Base-by-base conservation (phyloP, 768 basidiomycete genomes). In the Paxillus rubicundulus region DNA sequence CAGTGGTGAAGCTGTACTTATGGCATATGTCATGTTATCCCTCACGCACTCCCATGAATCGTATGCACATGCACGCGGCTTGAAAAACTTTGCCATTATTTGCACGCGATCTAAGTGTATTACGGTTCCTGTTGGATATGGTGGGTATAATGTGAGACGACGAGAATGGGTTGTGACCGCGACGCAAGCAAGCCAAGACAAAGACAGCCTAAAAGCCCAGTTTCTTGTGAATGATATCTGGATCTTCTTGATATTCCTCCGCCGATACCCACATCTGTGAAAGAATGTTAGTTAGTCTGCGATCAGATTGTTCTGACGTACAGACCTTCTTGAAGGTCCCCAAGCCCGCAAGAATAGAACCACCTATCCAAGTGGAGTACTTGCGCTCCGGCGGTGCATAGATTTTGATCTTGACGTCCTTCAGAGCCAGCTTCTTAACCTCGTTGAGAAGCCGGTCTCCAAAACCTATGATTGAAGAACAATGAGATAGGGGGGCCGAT, bases 381-480 rank as follows among this genome's bases (percentile, higher is more conserved):
- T 98, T 99, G 60, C 97, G 86, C 72, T 99, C 97, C n/a, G 97
- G 97, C 17, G 97, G 97, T 24, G 97, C 97, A 61, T 92, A 96
- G 62, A 99, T 99, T 77, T 96, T 97, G 72, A 99, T 93, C 77
- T 98, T 99, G 64, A 96, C 83, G 61, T 98, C 96, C 68, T 94
- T 93, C 58, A 98, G 70, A 24, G 95, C 92, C 43, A 97, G 75
- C 74, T 92, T 95, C 79, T 98, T 98, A 47, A 97, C 91, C 72
- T 99, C 97, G 63, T 95, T 92, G 53, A 98, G 77, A 46, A 99
- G 77, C 48, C 97, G 87, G 73, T 98, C 97, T 45, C 95, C 97
- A 69, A 97, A 98, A 4, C 96, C 96, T 87, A 57, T n/a, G 28
- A 42, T 39, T 39, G 27, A 41, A 50, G 32, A 39, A 28, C 34